A percentile compares a stretch with the other conserved stretches of the same genome.
Evolutionary conservation across 2,329 filamentous ascomycete species (phyloP).

Genomic region (Calonectria pseudoreteaudii): DNA sequence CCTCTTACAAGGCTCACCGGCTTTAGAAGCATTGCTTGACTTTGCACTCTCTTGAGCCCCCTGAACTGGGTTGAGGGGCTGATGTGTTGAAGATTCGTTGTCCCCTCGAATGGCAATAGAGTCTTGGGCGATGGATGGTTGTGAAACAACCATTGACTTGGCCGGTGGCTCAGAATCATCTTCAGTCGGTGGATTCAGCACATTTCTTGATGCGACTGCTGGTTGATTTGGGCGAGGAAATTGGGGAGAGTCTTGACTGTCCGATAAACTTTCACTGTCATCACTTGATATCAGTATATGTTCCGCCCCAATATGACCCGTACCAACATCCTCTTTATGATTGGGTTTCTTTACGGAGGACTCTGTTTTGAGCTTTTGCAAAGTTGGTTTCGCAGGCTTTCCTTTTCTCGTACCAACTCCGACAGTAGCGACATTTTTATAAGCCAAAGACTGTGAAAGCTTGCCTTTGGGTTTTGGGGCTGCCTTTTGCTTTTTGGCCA

Average conservation of each 20-base stretch:
- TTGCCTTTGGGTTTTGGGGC: neutral
- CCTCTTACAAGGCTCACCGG: neutral
- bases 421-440: neutral
- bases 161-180: no score
- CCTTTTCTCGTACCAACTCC: neutral
- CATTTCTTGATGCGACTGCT: neutral
- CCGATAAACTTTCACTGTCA: constrained; percentile 17
- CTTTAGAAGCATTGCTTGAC: neutral
- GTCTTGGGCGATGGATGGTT: neutral
- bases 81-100: neutral
- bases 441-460: neutral
- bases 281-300: constrained; percentile 36
- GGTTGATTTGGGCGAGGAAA: neutral
- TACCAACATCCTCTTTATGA: neutral
- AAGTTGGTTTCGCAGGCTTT: neutral
- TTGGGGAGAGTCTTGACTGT: neutral
- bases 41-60: neutral
- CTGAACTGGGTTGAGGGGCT: neutral
- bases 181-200: neutral
- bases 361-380: neutral
- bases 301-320: neutral
- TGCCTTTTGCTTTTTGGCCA: constrained; percentile 14
- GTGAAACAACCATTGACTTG: neutral
- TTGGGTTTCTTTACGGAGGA: neutral
- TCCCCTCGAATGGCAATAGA: neutral